phyloP scores from a whole-genome alignment of 257 asterid genomes.

The Ocimum tenuiflorum region DNA sequence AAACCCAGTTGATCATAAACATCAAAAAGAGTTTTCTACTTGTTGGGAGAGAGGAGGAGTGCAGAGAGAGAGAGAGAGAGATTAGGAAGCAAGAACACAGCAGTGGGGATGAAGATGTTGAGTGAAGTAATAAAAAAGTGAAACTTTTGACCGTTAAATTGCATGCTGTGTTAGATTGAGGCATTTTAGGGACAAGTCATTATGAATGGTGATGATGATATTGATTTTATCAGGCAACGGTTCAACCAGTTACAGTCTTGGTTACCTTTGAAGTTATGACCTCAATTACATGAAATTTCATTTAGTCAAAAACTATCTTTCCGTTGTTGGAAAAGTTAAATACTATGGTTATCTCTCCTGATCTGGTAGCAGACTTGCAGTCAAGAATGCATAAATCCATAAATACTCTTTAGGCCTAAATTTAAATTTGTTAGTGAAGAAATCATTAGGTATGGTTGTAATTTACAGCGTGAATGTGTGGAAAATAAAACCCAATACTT shows the following conservation, averaged over 20 bases:
- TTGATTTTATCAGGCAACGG: constrained; percentile 30
- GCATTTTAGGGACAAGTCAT: constrained; percentile 17
- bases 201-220: constrained; percentile 36
- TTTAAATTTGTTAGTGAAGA: no score
- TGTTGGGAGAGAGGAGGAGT: constrained; percentile 11
- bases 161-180: constrained; percentile 35
- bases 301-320: not conserved
- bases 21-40: not conserved
- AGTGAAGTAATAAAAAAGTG: constrained; percentile 43
- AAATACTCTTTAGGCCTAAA: not conserved
- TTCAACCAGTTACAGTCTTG: not conserved
- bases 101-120: constrained; percentile 37
- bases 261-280: constrained; percentile 10
- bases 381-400: no score
- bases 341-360: no score
- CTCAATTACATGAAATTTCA: no score
- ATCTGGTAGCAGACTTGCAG: no score
- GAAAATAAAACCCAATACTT: not conserved
- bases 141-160: constrained; percentile 38
- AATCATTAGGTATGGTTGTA: no score
- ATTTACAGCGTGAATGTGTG: not conserved
- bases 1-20: not conserved
- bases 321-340: not conserved
- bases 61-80: constrained; percentile 6
- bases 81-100: constrained; percentile 22